These are phyloP conservation scores for Miamiensis avidus DNA, from an alignment of 169 alveolate genomes.

Conservation along the genomic window DNA sequence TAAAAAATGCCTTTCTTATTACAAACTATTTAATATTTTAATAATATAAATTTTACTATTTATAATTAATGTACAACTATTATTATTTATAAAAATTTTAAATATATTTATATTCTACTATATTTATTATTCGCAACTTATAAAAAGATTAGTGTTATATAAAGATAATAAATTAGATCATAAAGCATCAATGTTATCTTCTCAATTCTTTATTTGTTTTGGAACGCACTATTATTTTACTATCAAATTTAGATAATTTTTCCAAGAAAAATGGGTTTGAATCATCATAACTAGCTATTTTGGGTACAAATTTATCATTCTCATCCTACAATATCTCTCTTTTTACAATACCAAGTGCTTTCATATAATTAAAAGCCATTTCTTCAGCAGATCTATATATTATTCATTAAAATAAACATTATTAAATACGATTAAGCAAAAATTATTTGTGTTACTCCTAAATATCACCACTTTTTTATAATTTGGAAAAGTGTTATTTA, in stretches of 20 bases:
- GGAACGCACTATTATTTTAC: constrained; percentile 9
- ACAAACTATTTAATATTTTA: too few relatives aligned
- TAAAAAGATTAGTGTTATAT: too few relatives aligned
- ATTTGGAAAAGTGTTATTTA: constrained; percentile 9
- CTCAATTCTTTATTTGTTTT: constrained; percentile 10
- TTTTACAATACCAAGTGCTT: neutral
- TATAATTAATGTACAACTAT: too few relatives aligned
- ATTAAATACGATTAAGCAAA: neutral
- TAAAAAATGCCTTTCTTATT: too few relatives aligned
- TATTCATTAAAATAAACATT: neutral
- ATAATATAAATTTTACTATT: too few relatives aligned
- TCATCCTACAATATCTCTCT: neutral
- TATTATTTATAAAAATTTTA: too few relatives aligned
- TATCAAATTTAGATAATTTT: neutral
- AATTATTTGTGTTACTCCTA: neutral
- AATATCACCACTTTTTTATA: neutral
- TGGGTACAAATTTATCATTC: neutral
- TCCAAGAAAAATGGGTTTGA: constrained; percentile 6
- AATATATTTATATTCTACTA: too few relatives aligned
- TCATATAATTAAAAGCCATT: constrained; percentile 13
- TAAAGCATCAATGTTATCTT: neutral
- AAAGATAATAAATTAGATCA: too few relatives aligned
- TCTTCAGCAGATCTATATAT: constrained; percentile 8
- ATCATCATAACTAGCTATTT: constrained; percentile 6
- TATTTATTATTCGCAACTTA: too few relatives aligned